A percentile compares a stretch with the other conserved stretches of the same genome.
phyloP scores from a whole-genome alignment of 1,284 basidiomycete species.

The Cronartium quercuum region DNA sequence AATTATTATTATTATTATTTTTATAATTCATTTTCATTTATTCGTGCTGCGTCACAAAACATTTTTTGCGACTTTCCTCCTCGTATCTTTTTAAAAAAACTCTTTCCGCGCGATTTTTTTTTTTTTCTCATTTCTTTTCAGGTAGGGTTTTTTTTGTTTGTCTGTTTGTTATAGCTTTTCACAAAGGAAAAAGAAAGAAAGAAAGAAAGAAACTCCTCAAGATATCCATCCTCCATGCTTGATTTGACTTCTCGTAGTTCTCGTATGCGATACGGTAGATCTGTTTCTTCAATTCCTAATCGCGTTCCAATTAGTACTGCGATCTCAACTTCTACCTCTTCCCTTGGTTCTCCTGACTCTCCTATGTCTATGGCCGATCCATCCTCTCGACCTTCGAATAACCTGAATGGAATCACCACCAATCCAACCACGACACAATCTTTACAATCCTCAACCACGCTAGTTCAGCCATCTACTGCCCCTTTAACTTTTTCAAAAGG shows the following conservation, averaged over 20 bases:
- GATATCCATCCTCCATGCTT: too few species aligned
- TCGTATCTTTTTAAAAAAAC: too few species aligned
- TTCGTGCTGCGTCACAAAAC: background rate
- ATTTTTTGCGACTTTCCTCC: too few species aligned
- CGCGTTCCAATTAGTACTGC: background rate
- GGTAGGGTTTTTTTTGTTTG: too few species aligned
- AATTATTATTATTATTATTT: too few species aligned
- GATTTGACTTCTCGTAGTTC: background rate
- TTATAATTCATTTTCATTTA: too few species aligned
- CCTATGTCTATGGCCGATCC: background rate
- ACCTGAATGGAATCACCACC: background rate
- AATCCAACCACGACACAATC: background rate
- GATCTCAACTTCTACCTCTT: background rate
- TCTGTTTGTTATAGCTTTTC: too few species aligned
- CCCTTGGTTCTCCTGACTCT: background rate
- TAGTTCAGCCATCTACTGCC: too few species aligned
- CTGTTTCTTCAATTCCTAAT: background rate
- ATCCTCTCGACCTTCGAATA: background rate
- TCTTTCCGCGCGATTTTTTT: too few species aligned
- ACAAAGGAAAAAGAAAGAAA: too few species aligned
- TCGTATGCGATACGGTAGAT: background rate
- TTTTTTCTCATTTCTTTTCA: too few species aligned
- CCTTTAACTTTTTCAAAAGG: background rate
- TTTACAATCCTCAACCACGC: background rate
- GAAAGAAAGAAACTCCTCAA: too few species aligned